A percentile compares a stretch with the other conserved stretches of the same genome.
phyloP scores from a whole-genome alignment of 2,329 filamentous ascomycete genomes.

The Cercospora sp. region DNA sequence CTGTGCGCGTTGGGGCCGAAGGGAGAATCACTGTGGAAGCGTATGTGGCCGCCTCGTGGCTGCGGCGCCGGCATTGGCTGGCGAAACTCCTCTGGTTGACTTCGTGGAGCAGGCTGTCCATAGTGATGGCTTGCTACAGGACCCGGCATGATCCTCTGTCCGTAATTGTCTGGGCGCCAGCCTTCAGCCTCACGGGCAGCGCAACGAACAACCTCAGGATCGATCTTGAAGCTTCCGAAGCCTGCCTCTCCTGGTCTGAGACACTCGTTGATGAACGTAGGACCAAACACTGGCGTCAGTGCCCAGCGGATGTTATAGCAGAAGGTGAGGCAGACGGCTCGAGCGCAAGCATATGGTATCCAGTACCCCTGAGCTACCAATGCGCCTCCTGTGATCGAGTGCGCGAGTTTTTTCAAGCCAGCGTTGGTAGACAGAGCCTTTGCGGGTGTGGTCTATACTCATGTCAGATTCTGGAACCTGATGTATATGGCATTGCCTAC shows the following conservation, averaged over 20 bases:
- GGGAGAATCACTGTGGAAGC: slow-evolving; percentile 31
- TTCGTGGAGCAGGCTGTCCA: slow-evolving; percentile 14
- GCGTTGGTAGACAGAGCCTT: slow-evolving; percentile 71
- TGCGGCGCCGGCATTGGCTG: neutral
- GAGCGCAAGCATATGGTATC: slow-evolving; percentile 88
- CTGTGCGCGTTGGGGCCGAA: slow-evolving; percentile 27
- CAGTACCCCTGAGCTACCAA: slow-evolving; percentile 95
- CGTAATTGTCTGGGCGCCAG: slow-evolving; percentile 32
- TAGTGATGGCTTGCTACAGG: slow-evolving; percentile 9
- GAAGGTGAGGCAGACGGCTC: slow-evolving; percentile 84
- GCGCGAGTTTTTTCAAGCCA: slow-evolving; percentile 82
- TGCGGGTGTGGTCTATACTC: slow-evolving; percentile 73
- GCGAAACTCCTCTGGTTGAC: neutral
- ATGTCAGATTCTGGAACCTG: slow-evolving; percentile 18
- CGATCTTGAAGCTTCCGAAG: slow-evolving; percentile 51
- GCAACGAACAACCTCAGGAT: slow-evolving; percentile 41
- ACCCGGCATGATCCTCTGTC: neutral
- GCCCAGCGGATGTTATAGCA: slow-evolving; percentile 81
- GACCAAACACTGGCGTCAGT: slow-evolving; percentile 86
- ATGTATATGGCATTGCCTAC: slow-evolving; percentile 49
- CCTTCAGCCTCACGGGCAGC: slow-evolving; percentile 41
- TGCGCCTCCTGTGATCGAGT: slow-evolving; percentile 91
- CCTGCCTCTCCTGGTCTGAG: slow-evolving; percentile 61
- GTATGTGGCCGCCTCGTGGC: slow-evolving; percentile 18
- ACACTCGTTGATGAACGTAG: slow-evolving; percentile 74